phyloP scores from a whole-genome alignment of 2,329 filamentous ascomycete genomes.

The Macrophomina phaseolina region DNA sequence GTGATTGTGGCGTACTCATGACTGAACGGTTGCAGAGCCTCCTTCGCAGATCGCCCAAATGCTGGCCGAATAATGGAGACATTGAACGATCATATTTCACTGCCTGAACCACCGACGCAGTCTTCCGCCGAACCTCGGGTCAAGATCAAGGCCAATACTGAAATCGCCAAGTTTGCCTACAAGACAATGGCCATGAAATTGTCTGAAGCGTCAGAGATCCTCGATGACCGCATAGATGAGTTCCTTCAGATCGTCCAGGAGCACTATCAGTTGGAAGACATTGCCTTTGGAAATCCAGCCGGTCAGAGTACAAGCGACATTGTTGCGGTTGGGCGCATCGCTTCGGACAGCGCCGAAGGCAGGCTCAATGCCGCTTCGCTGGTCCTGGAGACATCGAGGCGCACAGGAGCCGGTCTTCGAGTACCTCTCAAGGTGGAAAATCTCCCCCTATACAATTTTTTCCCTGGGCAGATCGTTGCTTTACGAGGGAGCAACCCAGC shows the following conservation, averaged over 20 bases:
- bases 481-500: conserved; percentile 85
- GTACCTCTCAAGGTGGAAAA: conserved; percentile 78
- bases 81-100: conserved; percentile 75
- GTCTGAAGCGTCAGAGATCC: conserved; percentile 87
- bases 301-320: conserved; percentile 84
- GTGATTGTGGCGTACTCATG: not conserved
- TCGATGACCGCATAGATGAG: conserved; percentile 94
- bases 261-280: conserved; percentile 76
- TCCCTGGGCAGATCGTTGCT: conserved; percentile 93
- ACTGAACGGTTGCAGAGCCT: conserved; percentile 48
- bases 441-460: conserved; percentile 77
- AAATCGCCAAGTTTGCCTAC: conserved; percentile 89
- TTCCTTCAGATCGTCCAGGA: conserved; percentile 77
- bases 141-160: conserved; percentile 83
- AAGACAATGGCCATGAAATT: conserved; percentile 95
- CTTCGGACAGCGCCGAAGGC: conserved; percentile 83
- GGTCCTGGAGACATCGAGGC: conserved; percentile 84
- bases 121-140: conserved; percentile 78
- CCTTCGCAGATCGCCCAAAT: conserved; percentile 78
- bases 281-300: conserved; percentile 85
- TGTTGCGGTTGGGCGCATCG: conserved; percentile 88
- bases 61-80: conserved; percentile 83
- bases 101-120: conserved; percentile 71
- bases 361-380: conserved; percentile 85
- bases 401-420: conserved; percentile 80